Evolutionary conservation across 768 basidiomycete genomes (phyloP), one percentile per base, ranked within the genome.

Genomic region (Kwoniella mangroviensis): DNA sequence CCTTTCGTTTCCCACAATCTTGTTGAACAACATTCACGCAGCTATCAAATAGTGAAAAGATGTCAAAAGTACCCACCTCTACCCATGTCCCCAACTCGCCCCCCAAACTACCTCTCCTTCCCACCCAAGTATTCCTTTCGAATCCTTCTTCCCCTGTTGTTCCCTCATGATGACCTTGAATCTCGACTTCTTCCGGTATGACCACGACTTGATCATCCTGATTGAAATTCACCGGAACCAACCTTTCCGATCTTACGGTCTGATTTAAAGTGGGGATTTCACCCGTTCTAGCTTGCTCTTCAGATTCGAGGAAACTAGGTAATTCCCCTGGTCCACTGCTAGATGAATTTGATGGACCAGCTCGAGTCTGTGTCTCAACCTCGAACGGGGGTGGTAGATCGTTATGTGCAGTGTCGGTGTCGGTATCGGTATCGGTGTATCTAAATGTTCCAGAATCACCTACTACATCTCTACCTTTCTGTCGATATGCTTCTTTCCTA

Each of bases 391-490:
- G 81, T 15, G 79, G 79, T 34, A 70, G 55, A 52, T 79, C 72
- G 3, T 40, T 51, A 21, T 55, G 26, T n/a, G n/a, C 66, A 19
- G 24, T 26, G 11, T 41, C 24, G 21, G 54, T 51, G 42, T 51
- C 34, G 34, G 28, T 51, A 54, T 60, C 58, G 41, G 41, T 60
- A 60, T 60, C 58, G 9, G 52, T 57, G 2, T 43, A 5, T 42
- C 82, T 68, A 22, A 65, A 68, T 13, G 82, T 83, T 1, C 82
- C 82, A 2, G 49, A 21, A 17, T 69, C 45, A 7, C 82, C 82
- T 4, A 83, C 82, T 15, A 78, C 67, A 69, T 83, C 82, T 4
- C 54, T 61, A 0, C 82, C 82, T 72, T 83, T 83, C 40, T 70
- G 66, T 19, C 82, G 55, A 68, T 83, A 83, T 24, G 79, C 80